phyloP scores from a whole-genome alignment of 2,329 filamentous ascomycete species.

The Basipetospora chlamydospora region DNA sequence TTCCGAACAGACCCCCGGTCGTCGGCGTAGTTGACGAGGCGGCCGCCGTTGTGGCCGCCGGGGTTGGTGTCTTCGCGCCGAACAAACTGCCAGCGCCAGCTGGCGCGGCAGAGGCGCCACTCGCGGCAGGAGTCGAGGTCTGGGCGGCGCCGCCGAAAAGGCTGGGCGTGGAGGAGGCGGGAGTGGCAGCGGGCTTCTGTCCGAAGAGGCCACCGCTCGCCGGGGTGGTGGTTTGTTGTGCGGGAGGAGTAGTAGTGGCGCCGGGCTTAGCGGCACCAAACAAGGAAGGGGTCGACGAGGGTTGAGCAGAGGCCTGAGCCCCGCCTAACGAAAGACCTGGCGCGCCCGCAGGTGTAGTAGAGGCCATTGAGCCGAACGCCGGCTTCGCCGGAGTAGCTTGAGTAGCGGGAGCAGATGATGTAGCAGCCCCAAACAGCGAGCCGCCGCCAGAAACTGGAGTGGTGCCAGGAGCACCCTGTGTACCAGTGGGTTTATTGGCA shows the following conservation, averaged over 20 bases:
- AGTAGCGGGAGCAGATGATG: constrained; percentile 1
- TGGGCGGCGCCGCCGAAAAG: constrained; percentile 2
- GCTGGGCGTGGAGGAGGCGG: constrained; percentile 2
- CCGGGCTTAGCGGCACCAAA: constrained; percentile 7
- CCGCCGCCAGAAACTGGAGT: constrained; percentile 11
- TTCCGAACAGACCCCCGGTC: constrained; percentile 10
- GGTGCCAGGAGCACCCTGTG: too few species aligned
- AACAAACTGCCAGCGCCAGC: not conserved
- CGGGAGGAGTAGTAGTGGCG: not conserved
- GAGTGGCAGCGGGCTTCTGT: constrained; percentile 5
- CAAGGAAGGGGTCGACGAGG: constrained; percentile 5
- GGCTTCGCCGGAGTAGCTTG: constrained; percentile 5
- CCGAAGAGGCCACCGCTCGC: constrained; percentile 1
- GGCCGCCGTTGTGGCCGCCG: constrained; percentile 3
- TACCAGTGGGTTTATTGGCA: constrained; percentile 15
- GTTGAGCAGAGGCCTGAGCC: constrained; percentile 1
- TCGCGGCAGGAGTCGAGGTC: not conserved
- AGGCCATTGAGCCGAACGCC: constrained; percentile 2
- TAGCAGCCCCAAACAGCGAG: constrained; percentile 8
- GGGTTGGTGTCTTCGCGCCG: not conserved
- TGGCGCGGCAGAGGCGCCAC: not conserved
- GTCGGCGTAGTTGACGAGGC: constrained; percentile 8
- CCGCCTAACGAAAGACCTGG: constrained; percentile 2
- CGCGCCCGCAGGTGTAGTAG: constrained; percentile 4
- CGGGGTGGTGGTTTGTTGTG: not conserved